These are phyloP conservation scores for Stagonosporopsis cucurbitacearum DNA, from an alignment of 2,329 filamentous ascomycete species.

Conservation along the genomic window DNA sequence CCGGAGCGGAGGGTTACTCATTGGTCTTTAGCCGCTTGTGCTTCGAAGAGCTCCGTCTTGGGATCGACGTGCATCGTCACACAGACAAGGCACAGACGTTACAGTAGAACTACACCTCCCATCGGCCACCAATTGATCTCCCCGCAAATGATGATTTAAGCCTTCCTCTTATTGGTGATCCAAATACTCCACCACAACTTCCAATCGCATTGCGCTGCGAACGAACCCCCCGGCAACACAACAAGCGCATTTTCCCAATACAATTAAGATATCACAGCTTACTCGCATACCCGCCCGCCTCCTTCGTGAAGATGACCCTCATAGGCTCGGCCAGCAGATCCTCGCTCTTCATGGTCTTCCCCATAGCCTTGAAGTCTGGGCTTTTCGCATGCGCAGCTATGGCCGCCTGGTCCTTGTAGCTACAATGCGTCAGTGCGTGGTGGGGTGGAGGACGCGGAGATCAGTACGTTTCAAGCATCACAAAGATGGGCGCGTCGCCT, in stretches of 20 bases:
- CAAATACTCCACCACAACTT: background rate
- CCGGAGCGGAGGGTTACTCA: background rate
- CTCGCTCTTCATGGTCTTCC: slow-evolving; percentile 35
- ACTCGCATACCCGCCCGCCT: slow-evolving; percentile 33
- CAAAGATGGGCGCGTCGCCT: slow-evolving; percentile 34
- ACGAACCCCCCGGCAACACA: background rate
- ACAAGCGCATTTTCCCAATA: background rate
- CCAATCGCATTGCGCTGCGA: background rate
- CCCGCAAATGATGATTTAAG: background rate
- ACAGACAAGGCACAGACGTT: background rate
- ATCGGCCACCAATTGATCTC: background rate
- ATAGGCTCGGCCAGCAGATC: slow-evolving; percentile 39
- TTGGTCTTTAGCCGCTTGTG: background rate
- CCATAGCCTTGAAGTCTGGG: slow-evolving; percentile 32
- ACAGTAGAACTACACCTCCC: background rate
- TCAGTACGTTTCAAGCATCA: slow-evolving; percentile 45
- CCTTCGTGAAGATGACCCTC: slow-evolving; percentile 39
- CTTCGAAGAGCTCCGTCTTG: background rate
- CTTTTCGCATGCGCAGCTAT: slow-evolving; percentile 36
- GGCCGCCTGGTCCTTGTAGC: slow-evolving; percentile 41
- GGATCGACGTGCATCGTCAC: background rate
- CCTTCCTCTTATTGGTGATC: background rate
- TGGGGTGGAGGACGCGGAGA: background rate
- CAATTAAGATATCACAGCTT: slow-evolving; percentile 2
- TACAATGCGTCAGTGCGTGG: slow-evolving; percentile 4